A percentile compares a stretch with the other conserved stretches of the same genome.
These are phyloP conservation scores for Penicillium dipodomyicola DNA, from an alignment of 495 filamentous ascomycete genomes.

Conservation along the genomic window DNA sequence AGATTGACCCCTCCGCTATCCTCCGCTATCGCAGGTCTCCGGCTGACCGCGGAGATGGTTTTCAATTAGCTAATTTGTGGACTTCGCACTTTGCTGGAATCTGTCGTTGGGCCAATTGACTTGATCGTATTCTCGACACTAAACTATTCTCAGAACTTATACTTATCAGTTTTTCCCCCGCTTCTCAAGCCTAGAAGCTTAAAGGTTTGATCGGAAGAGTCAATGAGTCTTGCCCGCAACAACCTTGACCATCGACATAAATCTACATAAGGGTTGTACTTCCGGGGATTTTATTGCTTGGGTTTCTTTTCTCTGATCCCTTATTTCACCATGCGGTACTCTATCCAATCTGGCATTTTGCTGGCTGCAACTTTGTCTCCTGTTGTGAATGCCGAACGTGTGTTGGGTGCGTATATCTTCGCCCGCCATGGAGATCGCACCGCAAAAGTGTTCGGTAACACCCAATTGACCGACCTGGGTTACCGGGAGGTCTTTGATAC, in stretches of 20 bases:
- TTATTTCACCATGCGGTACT: constrained; percentile 30
- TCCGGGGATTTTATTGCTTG: neutral
- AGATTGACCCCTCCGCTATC: too few species aligned
- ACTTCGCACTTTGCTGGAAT: neutral
- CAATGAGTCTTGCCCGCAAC: neutral
- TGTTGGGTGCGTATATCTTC: constrained; percentile 63
- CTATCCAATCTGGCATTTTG: constrained; percentile 31
- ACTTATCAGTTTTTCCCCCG: neutral
- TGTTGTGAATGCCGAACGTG: constrained; percentile 53
- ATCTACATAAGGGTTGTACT: neutral
- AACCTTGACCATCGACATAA: neutral
- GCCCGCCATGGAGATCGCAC: constrained; percentile 65
- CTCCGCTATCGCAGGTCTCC: constrained; percentile 16
- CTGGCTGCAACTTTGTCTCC: constrained; percentile 33
- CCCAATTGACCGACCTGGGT: constrained; percentile 58
- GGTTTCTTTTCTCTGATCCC: neutral
- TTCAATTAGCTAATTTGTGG: constrained; percentile 26
- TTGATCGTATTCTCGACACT: neutral
- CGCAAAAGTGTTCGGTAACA: constrained; percentile 50
- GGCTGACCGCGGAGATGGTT: constrained; percentile 8
- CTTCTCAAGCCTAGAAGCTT: neutral
- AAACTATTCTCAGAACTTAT: neutral
- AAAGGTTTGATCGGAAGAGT: neutral
- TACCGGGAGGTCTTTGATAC: constrained; percentile 59
- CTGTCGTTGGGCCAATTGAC: constrained; percentile 7